Percentiles rank a stretch among this genome's conserved stretches.
phyloP scores from a whole-genome alignment of 2,329 filamentous ascomycete species.

The Acephala macrosclerotiorum region DNA sequence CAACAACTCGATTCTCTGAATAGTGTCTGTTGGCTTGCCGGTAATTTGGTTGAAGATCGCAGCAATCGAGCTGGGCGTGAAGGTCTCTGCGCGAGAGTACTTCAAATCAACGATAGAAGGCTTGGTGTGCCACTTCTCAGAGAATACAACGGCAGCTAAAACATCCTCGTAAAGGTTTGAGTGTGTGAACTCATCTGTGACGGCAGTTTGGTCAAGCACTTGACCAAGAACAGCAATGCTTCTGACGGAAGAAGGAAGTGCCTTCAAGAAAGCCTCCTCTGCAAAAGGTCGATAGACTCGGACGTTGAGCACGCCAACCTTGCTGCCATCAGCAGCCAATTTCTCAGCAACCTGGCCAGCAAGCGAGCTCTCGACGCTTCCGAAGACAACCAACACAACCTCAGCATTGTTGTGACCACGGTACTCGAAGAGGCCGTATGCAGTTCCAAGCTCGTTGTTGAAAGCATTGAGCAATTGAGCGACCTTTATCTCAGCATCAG shows the following conservation, averaged over 20 bases:
- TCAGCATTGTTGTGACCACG: constrained; percentile 82
- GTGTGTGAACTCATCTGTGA: constrained; percentile 77
- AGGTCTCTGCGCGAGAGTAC: constrained; percentile 74
- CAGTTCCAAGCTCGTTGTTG: constrained; percentile 91
- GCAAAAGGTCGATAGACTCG: constrained; percentile 94
- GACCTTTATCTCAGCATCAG: constrained; percentile 76
- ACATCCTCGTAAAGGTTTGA: constrained; percentile 95
- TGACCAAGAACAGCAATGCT: constrained; percentile 89
- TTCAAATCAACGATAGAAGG: constrained; percentile 84
- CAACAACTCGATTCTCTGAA: constrained; percentile 47
- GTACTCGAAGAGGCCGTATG: constrained; percentile 95
- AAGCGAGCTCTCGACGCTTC: constrained; percentile 88
- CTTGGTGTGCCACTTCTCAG: constrained; percentile 66
- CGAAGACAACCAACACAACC: constrained; percentile 88
- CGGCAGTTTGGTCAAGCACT: constrained; percentile 75
- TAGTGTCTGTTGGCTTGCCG: constrained; percentile 49
- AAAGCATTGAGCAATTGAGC: constrained; percentile 74
- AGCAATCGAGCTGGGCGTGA: constrained; percentile 63
- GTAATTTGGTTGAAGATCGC: constrained; percentile 58
- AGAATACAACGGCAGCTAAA: constrained; percentile 83
- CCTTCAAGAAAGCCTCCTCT: constrained; percentile 89
- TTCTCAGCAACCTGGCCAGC: constrained; percentile 80
- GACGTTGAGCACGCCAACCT: constrained; percentile 88
- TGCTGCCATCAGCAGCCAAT: constrained; percentile 75
- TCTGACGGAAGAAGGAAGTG: constrained; percentile 77